These are phyloP conservation scores for Collariella sp. DNA, from an alignment of 495 filamentous ascomycete species.

Conservation along the genomic window DNA sequence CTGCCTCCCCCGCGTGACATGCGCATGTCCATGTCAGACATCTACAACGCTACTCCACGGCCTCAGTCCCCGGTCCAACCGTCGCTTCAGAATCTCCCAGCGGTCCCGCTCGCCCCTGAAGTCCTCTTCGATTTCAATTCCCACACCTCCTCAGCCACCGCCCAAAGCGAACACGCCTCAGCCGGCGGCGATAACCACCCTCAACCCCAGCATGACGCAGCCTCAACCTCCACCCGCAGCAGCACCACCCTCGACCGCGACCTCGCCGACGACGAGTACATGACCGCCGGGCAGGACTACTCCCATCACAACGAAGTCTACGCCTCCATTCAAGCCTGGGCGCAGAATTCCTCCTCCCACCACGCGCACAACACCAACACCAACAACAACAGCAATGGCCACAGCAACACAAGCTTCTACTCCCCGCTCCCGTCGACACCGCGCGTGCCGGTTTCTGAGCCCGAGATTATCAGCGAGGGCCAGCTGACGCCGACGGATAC, in stretches of 20 bases:
- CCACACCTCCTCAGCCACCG: constrained; percentile 2
- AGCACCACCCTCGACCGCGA: constrained; percentile 28
- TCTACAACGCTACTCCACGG: constrained; percentile 44
- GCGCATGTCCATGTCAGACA: constrained; percentile 42
- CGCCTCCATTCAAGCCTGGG: constrained; percentile 49
- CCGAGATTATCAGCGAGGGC: constrained; percentile 38
- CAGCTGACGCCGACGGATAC: constrained; percentile 38
- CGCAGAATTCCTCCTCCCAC: constrained; percentile 33
- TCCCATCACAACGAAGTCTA: constrained; percentile 28
- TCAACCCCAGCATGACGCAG: background rate
- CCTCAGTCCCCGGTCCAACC: constrained; percentile 18
- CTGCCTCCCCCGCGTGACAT: constrained; percentile 38
- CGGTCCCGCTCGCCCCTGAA: constrained; percentile 8
- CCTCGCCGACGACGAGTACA: constrained; percentile 34
- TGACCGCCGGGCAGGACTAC: constrained; percentile 39
- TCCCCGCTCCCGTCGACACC: constrained; percentile 41
- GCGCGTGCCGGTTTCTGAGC: constrained; percentile 31
- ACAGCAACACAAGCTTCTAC: constrained; percentile 35
- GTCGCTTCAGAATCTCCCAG: constrained; percentile 16
- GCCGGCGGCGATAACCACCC: constrained; percentile 2
- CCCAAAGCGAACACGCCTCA: constrained; percentile 10
- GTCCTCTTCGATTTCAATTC: constrained; percentile 29
- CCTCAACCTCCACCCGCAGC: constrained; percentile 1
- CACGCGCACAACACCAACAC: too few species aligned
- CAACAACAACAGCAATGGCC: background rate